Evolutionary conservation across 164 flowering plant species (phyloP), one percentile per base, ranked within the genome.

Genomic region (Liquidambar formosana): DNA sequence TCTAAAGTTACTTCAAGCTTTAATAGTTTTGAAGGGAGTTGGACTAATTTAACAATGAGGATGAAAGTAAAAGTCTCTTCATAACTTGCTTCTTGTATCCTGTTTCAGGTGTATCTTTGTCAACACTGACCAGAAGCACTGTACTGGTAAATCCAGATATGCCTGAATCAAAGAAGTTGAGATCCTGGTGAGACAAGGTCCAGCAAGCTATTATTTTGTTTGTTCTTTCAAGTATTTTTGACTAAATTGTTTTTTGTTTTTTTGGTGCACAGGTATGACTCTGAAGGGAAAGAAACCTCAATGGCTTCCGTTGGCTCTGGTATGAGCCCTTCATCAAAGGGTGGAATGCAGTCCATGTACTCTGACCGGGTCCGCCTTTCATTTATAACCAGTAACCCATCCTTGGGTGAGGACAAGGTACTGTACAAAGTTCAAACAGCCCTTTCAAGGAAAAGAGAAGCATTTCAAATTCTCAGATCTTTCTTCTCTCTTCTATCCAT

Each of bases 371-470:
- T 89, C 57, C 52, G 67, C 46, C 70, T 93, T 45, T 78, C 90
- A 60, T 82, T 90, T 46, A 87, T 96, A 56, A 81, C 81, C 48
- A 74, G 76, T 38, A 85, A 89, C 78, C 87, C 87, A 73, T 83
- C 92, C 11, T 62, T 93, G 85, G 98, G 99, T 10, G 90, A 87
- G 45, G 96, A 85, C 43, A 89, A 89, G 94, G 94, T 89, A 83
- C 8, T 26, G 1, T 25, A 2, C 6, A 33, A 33, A 33, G 41
- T 6, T 2, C 41, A 33, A 33, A 33, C 41, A 33, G 41, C 6
- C 41, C 41, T 33, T 33, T 33, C 41, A 33, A 2, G 41, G 41
- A 6, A 33, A 6, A 33, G 6, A 6, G 41, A 6, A 2, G 41
- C 41, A 33, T 33, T 33, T 33, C 6, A 33, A 33, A 6, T 33